Percentiles rank a stretch among this genome's conserved stretches.
phyloP scores from a whole-genome alignment of 2,329 filamentous ascomycete species.

The Amphichorda felina region DNA sequence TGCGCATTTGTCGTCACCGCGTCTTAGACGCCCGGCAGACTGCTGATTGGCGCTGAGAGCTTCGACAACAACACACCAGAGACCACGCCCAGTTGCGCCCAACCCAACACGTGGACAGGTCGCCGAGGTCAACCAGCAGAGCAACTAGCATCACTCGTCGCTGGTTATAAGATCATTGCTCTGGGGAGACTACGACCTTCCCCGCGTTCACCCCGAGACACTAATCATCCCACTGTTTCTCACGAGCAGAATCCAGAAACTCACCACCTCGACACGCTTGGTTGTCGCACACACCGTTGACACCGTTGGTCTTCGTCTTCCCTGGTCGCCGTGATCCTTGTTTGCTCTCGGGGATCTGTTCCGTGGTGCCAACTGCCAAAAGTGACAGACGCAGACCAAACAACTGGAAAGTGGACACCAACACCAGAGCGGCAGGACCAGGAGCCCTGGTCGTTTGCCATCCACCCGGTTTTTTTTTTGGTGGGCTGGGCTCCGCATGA shows the following conservation, averaged over 20 bases:
- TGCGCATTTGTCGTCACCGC: background rate
- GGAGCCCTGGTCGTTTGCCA: constrained; percentile 1
- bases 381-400: background rate
- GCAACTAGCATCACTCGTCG: too few relatives aligned
- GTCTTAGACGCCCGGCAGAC: background rate
- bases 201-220: too few relatives aligned
- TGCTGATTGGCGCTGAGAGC: background rate
- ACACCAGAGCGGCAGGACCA: background rate
- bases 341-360: constrained; percentile 1
- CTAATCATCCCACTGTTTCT: too few relatives aligned
- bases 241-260: too few relatives aligned
- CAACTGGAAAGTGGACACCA: constrained; percentile 2
- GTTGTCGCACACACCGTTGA: background rate
- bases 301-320: background rate
- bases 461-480: constrained; percentile 1
- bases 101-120: constrained; percentile 2
- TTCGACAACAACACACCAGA: background rate
- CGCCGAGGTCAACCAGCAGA: background rate
- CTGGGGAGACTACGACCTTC: background rate
- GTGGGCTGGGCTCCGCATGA: background rate
- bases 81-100: constrained; percentile 1
- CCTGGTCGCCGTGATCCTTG: background rate
- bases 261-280: too few relatives aligned
- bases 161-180: background rate
- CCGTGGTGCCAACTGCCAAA: background rate